Evolutionary conservation across 83 land plant genomes (phyloP), one percentile per base, ranked within the genome.

Genomic region (Picea abies): DNA sequence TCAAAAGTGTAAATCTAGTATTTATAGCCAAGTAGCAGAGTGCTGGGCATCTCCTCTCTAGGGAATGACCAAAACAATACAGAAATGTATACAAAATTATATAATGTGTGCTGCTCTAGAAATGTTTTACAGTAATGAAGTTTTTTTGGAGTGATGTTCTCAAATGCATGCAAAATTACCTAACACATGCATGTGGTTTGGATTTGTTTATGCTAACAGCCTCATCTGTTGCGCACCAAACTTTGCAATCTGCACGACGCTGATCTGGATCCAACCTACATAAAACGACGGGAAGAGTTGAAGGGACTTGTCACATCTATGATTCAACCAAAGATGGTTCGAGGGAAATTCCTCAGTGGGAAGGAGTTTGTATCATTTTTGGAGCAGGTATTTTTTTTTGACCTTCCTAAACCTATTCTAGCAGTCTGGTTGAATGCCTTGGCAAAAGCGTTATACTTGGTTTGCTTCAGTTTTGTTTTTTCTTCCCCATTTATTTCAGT

Each of bases 211-310:
- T 82, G 47, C 58, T 60, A 66, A 70, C 91, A 95, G 97, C 97
- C 97, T 86, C 97, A 95, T 84, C 89, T 92, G 63, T 88, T 86
- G 79, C 91, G 97, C 22, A 95, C 96, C 81, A 95, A 88, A 85
- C 96, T 95, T 65, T 95, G 97, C 87, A 94, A 95, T 69, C 35
- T 95, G 90, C 86, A 82, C 62, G 97, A 95, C 75, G 79, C 83
- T 71, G 97, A 95, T 7, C 90, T 95, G 63, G 94, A 95, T 14
- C 89, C 85, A 19, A 11, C 63, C 61, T 93, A 95, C 81, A 86
- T 95, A 14, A 32, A 83, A 60, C 89, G 84, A 80, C 84, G 96
- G 66, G 97, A 93, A 10, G 65, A 85, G 56, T 80, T 93, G 87
- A 95, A 92, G 87, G 77, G 84, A 52, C 83, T 95, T 84, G 96